phyloP scores from a whole-genome alignment of 164 flowering plant species.

The Annona cherimola region DNA sequence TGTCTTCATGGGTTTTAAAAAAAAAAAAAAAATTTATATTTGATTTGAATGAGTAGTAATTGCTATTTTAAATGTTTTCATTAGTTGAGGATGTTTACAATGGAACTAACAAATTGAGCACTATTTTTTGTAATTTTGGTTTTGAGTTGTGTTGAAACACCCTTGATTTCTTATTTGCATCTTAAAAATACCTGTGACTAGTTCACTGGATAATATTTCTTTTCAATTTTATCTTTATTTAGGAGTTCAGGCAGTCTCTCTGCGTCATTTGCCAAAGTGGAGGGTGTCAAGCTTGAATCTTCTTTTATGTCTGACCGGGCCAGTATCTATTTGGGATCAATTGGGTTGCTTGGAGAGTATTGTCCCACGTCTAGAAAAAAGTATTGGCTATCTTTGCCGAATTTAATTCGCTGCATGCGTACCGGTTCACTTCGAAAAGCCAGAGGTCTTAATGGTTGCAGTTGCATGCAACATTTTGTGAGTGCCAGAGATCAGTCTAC shows the following conservation, averaged over 20 bases:
- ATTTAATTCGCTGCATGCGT: constrained; percentile 43
- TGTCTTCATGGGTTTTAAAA: too few species aligned
- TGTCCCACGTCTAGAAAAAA: constrained; percentile 48
- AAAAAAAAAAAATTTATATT: too few species aligned
- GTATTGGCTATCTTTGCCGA: constrained; percentile 17
- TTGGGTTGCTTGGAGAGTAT: constrained; percentile 64
- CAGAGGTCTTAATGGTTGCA: constrained; percentile 21
- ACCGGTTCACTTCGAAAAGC: constrained; percentile 17
- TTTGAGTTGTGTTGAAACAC: too few species aligned
- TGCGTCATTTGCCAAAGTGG: constrained; percentile 32
- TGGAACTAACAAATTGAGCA: too few species aligned
- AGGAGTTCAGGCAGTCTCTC: neutral
- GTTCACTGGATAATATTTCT: too few species aligned
- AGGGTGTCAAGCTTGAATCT: constrained; percentile 39
- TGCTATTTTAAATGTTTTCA: too few species aligned
- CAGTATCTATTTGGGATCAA: constrained; percentile 27
- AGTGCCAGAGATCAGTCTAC: constrained; percentile 10
- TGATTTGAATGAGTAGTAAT: too few species aligned
- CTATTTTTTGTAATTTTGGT: too few species aligned
- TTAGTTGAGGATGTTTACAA: too few species aligned
- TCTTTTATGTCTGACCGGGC: constrained; percentile 70
- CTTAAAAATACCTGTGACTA: too few species aligned
- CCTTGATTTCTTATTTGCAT: too few species aligned
- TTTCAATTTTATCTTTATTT: too few species aligned
- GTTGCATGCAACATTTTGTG: constrained; percentile 29